Base-by-base conservation (phyloP, 2,329 filamentous ascomycete species). In the Apiospora arundinis region DNA sequence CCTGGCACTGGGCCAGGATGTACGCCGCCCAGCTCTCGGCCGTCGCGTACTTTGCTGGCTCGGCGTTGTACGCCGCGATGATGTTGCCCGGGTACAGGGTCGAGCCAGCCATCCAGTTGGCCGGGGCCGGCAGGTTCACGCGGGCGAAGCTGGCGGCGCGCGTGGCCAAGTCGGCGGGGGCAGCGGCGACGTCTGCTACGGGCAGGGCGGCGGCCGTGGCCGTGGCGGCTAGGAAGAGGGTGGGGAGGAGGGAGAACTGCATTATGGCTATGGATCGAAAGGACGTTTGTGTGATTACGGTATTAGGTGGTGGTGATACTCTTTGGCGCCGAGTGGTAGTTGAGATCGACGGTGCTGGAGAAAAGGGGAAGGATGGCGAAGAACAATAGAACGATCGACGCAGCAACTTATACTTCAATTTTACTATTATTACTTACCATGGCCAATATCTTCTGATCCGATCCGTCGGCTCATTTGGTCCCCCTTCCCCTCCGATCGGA, bases 31-130 rank as follows among this genome's bases (percentile, higher is more conserved):
- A 63, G 32, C 32, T 68, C 65, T 68, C 32, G 65, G 45, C 65
- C n/a, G 48, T 25, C 16, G 52, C 16, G 40, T 71, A 71, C 70
- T 68, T 14, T 46, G 48, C 66, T 14, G 45, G 23, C 14, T 63
- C 37, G 25, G 46, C 65, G 66, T 49, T 68, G 66, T 45, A 71
- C 7, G 42, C 48, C 16, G 70, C 70, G 23, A 71, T 71, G 70
- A 70, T 52, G 45, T 68, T 60, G 37, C 44, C 1, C 14, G 70
- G 70, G 48, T 52, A 68, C 23, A 70, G 70, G 14, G 25, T 18
- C 45, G 12, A 7, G 37, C 46, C 40, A 21, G 70, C 40, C 23
- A 68, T 25, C 70, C 70, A 68, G 70, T 68, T 68, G n/a, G 45
- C 28, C 25, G 70, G 70, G 14, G 44, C 40, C n/a, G 46, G 46